Conservation (phyloP, 2,329 filamentous ascomycete genomes). For the Paracoccidioides brasiliensis region DNA sequence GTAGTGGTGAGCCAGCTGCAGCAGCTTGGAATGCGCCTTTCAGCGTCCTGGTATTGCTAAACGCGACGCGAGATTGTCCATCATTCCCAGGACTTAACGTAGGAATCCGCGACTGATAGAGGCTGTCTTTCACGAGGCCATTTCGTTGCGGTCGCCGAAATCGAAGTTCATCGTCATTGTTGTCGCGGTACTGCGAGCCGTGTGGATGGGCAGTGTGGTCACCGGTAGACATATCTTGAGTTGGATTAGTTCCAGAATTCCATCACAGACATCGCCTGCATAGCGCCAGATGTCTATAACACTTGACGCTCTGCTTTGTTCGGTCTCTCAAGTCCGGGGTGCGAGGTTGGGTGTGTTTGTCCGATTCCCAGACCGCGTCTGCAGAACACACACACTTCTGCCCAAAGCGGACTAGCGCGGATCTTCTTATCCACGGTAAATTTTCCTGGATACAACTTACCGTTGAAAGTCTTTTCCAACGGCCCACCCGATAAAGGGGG, state of each 20-base stretch:
- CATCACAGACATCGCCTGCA: constrained; percentile 2
- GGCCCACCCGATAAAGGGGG: not conserved
- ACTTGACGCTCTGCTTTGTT: not conserved
- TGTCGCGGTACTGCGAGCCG: constrained; percentile 15
- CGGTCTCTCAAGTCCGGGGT: not conserved
- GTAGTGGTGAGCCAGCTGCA: constrained; percentile 18
- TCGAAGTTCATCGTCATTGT: constrained; percentile 14
- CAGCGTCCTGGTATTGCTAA: constrained; percentile 26
- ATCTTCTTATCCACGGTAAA: constrained; percentile 1
- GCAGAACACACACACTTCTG: not conserved
- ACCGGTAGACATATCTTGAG: constrained; percentile 23
- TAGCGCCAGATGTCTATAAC: not conserved
- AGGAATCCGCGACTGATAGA: constrained; percentile 19
- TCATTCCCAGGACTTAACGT: constrained; percentile 19
- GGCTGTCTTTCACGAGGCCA: constrained; percentile 16
- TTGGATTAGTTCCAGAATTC: not conserved
- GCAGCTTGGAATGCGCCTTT: constrained; percentile 28
- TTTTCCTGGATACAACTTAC: not conserved
- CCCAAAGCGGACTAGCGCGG: constrained; percentile 8
- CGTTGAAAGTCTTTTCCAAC: too few species aligned
- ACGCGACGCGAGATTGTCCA: constrained; percentile 18
- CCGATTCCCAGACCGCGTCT: constrained; percentile 1
- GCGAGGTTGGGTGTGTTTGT: not conserved
- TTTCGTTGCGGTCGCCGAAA: constrained; percentile 20
- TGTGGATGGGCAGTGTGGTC: constrained; percentile 18